Evolutionary conservation across 2,329 filamentous ascomycete genomes (phyloP).

Genomic region (Cladosporium austrohemisphaericum): DNA sequence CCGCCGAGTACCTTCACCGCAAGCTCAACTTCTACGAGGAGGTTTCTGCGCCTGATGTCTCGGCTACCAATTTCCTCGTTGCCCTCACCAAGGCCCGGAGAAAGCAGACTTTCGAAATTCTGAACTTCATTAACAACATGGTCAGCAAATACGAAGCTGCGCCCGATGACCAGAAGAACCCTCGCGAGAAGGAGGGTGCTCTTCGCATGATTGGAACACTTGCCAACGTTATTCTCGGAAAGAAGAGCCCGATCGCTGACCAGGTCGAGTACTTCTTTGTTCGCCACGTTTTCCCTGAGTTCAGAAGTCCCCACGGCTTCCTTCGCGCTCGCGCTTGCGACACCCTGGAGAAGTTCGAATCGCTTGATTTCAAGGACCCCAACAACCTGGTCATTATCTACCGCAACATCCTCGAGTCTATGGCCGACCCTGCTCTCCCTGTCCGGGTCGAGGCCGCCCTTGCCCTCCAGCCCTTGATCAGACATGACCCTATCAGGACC

Average conservation of each 20-base stretch:
- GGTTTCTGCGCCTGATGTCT: constrained; percentile 88
- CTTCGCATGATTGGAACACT: constrained; percentile 95
- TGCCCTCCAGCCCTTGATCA: constrained; percentile 89
- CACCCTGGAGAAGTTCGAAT: constrained; percentile 96
- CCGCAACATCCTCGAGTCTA: constrained; percentile 91
- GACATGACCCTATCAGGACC: constrained; percentile 87
- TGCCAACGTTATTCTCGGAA: constrained; percentile 88
- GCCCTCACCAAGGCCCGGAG: constrained; percentile 89
- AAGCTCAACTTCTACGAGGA: constrained; percentile 99
- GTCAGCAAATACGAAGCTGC: constrained; percentile 88
- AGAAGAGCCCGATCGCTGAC: constrained; percentile 96
- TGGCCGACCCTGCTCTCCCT: constrained; percentile 89
- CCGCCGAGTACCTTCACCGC: constrained; percentile 92
- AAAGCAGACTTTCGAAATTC: constrained; percentile 92
- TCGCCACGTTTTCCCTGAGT: constrained; percentile 96
- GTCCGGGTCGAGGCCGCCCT: constrained; percentile 92
- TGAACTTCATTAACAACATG: constrained; percentile 91
- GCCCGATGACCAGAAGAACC: constrained; percentile 84
- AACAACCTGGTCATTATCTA: constrained; percentile 97
- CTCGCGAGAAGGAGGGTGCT: constrained; percentile 92
- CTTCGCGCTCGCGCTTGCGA: constrained; percentile 93
- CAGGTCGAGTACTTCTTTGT: constrained; percentile 99
- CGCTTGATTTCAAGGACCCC: constrained; percentile 92
- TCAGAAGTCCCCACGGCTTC: constrained; percentile 86
- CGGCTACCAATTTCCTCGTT: constrained; percentile 93